These are phyloP conservation scores for Posidonia oceanica DNA, from an alignment of 116 monocot species.

Conservation along the genomic window DNA sequence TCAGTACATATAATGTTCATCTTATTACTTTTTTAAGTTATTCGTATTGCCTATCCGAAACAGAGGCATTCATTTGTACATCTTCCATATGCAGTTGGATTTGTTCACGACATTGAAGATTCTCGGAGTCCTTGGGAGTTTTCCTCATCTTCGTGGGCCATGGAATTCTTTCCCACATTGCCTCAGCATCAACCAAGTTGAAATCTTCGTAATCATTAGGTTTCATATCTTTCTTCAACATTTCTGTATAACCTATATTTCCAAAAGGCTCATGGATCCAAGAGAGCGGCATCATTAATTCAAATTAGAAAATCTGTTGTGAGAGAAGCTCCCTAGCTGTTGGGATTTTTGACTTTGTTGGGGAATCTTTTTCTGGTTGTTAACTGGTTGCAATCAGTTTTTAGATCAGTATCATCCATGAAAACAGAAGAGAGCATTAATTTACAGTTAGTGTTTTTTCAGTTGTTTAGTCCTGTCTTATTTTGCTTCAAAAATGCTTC, in stretches of 20 bases:
- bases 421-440: too few relatives aligned
- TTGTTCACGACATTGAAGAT: slow-evolving; percentile 86
- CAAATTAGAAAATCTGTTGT: background rate
- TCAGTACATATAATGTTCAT: too few relatives aligned
- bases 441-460: too few relatives aligned
- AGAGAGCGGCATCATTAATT: background rate
- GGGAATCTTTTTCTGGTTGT: background rate
- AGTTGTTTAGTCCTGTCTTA: too few relatives aligned
- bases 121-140: slow-evolving; percentile 51
- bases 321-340: background rate
- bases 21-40: background rate
- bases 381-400: background rate
- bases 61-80: background rate
- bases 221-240: too few relatives aligned
- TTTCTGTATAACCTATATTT: too few relatives aligned
- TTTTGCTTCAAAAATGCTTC: too few relatives aligned
- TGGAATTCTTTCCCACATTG: slow-evolving; percentile 62
- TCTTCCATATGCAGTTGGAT: slow-evolving; percentile 49
- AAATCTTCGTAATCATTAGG: slow-evolving; percentile 51
- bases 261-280: background rate
- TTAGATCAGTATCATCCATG: too few relatives aligned
- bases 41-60: background rate
- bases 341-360: background rate
- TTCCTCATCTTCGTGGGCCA: slow-evolving; percentile 89
- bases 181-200: slow-evolving; percentile 56